phyloP scores from a whole-genome alignment of 164 flowering plant genomes.

The Berberis vulgaris region DNA sequence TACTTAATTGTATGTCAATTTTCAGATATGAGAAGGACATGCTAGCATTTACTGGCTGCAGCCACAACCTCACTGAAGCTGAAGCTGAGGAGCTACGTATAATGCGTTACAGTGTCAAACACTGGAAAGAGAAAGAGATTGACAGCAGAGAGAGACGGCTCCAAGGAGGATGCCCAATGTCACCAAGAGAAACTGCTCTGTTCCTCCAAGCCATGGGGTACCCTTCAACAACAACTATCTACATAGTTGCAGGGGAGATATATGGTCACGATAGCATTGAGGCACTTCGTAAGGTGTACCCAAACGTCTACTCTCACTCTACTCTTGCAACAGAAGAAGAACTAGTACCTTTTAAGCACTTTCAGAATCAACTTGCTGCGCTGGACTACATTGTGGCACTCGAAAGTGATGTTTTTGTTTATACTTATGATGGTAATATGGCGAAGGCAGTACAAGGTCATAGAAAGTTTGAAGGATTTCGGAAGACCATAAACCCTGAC shows the following conservation, averaged over 20 bases:
- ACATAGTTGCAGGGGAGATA: conserved; percentile 84
- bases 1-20: not conserved
- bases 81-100: conserved; percentile 59
- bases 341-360: conserved; percentile 40
- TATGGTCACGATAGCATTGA: conserved; percentile 59
- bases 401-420: conserved; percentile 81
- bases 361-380: conserved; percentile 66
- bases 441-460: conserved; percentile 96
- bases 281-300: conserved; percentile 53
- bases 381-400: conserved; percentile 75
- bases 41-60: conserved; percentile 92
- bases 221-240: conserved; percentile 65
- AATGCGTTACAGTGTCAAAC: conserved; percentile 60
- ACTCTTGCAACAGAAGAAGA: conserved; percentile 72
- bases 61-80: conserved; percentile 49
- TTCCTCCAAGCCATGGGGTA: conserved; percentile 90
- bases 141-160: conserved; percentile 42
- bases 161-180: conserved; percentile 87
- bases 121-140: conserved; percentile 95
- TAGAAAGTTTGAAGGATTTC: conserved; percentile 70
- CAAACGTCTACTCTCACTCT: conserved; percentile 65
- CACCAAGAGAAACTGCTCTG: conserved; percentile 78
- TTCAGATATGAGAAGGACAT: conserved; percentile 85
- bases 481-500: conserved; percentile 73
- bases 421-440: conserved; percentile 90